phyloP scores from a whole-genome alignment of 768 basidiomycete genomes.

The Xerocomellus amylosporus region DNA sequence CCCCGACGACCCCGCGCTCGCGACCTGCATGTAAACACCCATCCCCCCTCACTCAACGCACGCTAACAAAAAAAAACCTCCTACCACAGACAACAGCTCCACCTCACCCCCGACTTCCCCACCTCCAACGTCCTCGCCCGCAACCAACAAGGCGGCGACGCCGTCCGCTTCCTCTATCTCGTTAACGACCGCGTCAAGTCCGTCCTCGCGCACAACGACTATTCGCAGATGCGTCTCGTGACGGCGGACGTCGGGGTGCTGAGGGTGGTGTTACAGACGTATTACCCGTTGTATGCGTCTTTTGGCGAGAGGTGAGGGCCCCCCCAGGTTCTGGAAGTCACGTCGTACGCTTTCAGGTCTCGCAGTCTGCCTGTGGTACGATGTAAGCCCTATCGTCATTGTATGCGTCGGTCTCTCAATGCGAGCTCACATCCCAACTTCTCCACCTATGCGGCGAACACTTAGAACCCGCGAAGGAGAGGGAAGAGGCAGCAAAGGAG shows the following conservation, averaged over 20 bases:
- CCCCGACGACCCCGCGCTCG: conserved; percentile 65
- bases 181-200: conserved; percentile 80
- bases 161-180: conserved; percentile 81
- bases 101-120: conserved; percentile 71
- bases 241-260: conserved; percentile 64
- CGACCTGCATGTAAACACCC: conserved; percentile 64
- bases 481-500: too few species aligned
- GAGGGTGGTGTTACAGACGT: conserved; percentile 64
- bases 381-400: conserved; percentile 46
- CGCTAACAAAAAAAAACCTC: neutral
- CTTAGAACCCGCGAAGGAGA: too few species aligned
- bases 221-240: conserved; percentile 78
- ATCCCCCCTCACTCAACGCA: neutral
- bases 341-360: conserved; percentile 65
- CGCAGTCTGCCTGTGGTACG: conserved; percentile 47
- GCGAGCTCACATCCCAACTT: too few species aligned
- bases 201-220: conserved; percentile 81
- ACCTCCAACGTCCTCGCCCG: conserved; percentile 77
- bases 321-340: conserved; percentile 63
- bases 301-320: conserved; percentile 39
- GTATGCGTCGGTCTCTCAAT: neutral
- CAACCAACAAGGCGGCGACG: conserved; percentile 63
- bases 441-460: conserved; percentile 53
- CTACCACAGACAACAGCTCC: conserved; percentile 59
- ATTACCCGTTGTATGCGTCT: conserved; percentile 73